Evolutionary conservation across 2,329 filamentous ascomycete genomes (phyloP).

Genomic region (Gaeumannomyces sp.): DNA sequence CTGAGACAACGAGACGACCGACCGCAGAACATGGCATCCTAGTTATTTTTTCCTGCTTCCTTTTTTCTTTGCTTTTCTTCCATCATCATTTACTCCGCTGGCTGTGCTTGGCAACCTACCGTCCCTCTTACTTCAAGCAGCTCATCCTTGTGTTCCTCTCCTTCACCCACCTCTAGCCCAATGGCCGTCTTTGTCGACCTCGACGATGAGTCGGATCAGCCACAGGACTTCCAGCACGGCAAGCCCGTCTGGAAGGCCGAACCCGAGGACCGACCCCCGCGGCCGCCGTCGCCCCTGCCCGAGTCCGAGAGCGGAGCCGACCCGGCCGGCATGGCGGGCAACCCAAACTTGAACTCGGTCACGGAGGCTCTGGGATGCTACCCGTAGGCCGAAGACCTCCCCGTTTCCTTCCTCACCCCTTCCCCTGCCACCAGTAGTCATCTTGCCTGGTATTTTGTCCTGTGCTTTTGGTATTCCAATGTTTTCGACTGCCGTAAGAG

Average conservation of each 20-base stretch:
- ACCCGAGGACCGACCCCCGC: conserved; percentile 14
- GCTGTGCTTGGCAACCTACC: conserved; percentile 2
- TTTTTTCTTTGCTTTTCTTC: background rate
- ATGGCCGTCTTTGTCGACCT: conserved; percentile 30
- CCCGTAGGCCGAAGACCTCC: conserved; percentile 49
- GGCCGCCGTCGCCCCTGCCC: conserved; percentile 9
- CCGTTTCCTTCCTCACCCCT: conserved; percentile 17
- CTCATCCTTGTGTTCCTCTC: background rate
- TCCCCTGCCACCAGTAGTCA: background rate
- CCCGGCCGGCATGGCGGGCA: conserved; percentile 30
- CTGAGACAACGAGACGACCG: background rate
- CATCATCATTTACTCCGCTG: background rate
- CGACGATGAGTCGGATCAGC: conserved; percentile 24
- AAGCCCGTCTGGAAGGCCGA: conserved; percentile 19
- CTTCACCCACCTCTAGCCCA: conserved; percentile 2
- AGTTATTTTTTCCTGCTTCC: background rate
- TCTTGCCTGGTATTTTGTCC: background rate
- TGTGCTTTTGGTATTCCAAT: background rate
- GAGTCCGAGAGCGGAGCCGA: conserved; percentile 15
- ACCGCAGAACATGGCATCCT: background rate
- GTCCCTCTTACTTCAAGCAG: conserved; percentile 7
- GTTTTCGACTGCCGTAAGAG: background rate
- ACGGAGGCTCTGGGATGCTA: conserved; percentile 60
- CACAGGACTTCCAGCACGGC: conserved; percentile 18
- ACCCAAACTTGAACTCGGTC: conserved; percentile 53